Conservation (phyloP, 2,329 filamentous ascomycete genomes). For the Epichloe gansuensis region DNA sequence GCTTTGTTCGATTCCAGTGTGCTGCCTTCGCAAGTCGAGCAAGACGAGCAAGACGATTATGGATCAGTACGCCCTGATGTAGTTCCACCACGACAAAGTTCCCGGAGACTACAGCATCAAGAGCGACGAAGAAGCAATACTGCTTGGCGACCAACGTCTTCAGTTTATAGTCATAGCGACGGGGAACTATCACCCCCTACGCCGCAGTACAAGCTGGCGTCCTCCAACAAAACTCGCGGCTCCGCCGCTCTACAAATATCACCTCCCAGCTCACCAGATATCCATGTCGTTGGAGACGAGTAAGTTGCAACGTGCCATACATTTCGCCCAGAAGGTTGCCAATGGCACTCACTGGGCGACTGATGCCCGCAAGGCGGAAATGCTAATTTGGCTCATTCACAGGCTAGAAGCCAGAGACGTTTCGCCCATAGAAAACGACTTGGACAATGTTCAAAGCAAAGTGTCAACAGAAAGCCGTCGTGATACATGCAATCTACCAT, state of each 20-base stretch:
- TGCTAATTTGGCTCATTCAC: slow-evolving; percentile 2
- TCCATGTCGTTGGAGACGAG: slow-evolving; percentile 22
- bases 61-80: slow-evolving; percentile 15
- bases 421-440: slow-evolving; percentile 39
- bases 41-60: slow-evolving; percentile 3
- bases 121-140: slow-evolving; percentile 13
- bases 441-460: slow-evolving; percentile 22
- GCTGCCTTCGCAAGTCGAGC: slow-evolving; percentile 8
- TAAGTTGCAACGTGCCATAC: slow-evolving; percentile 21
- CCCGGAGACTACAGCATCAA: slow-evolving; percentile 15
- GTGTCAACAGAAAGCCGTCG: slow-evolving; percentile 7
- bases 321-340: not conserved
- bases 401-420: slow-evolving; percentile 26
- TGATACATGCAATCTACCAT: slow-evolving; percentile 8
- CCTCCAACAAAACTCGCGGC: slow-evolving; percentile 16
- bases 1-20: slow-evolving; percentile 1
- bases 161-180: slow-evolving; percentile 33
- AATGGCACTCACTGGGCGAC: not conserved
- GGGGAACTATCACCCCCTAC: slow-evolving; percentile 9
- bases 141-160: slow-evolving; percentile 39
- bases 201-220: slow-evolving; percentile 25
- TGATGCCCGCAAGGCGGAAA: not conserved
- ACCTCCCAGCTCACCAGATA: slow-evolving; percentile 44
- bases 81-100: slow-evolving; percentile 24
- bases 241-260: slow-evolving; percentile 37